phyloP scores from a whole-genome alignment of 192 early-diverging fungal genomes.

The Coemansia sp. region DNA sequence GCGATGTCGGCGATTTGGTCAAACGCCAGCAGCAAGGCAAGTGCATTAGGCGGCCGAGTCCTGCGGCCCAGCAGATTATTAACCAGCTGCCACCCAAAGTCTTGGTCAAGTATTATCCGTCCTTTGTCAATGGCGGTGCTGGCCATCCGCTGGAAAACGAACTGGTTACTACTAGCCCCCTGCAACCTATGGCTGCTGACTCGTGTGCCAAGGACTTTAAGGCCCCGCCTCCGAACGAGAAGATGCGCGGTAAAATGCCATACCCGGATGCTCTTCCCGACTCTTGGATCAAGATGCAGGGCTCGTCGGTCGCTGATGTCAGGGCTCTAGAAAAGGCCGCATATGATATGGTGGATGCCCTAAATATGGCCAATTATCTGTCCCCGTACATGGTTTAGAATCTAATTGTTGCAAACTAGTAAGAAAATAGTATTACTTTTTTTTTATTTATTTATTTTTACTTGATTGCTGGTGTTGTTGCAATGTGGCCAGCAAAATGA shows the following conservation, averaged over 20 bases:
- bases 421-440: constrained; percentile 2
- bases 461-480: neutral
- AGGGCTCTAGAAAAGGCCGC: constrained; percentile 26
- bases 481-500: neutral
- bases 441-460: neutral
- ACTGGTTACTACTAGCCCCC: constrained; percentile 21
- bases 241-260: constrained; percentile 45
- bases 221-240: constrained; percentile 29
- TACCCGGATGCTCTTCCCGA: constrained; percentile 19
- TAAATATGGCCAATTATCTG: constrained; percentile 43
- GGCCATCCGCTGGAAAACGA: constrained; percentile 37
- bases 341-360: constrained; percentile 22
- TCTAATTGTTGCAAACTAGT: too few relatives aligned
- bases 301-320: constrained; percentile 22
- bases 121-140: constrained; percentile 24
- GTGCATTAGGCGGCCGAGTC: constrained; percentile 26
- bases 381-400: constrained; percentile 40
- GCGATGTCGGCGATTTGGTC: constrained; percentile 5
- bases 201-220: constrained; percentile 11
- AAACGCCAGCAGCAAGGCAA: constrained; percentile 26
- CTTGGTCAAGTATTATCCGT: constrained; percentile 35
- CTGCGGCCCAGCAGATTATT: constrained; percentile 23
- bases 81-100: constrained; percentile 32
- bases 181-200: constrained; percentile 34
- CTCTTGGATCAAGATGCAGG: constrained; percentile 49